Conservation (phyloP, 768 basidiomycete species). For the Nidularia pulvinata region DNA sequence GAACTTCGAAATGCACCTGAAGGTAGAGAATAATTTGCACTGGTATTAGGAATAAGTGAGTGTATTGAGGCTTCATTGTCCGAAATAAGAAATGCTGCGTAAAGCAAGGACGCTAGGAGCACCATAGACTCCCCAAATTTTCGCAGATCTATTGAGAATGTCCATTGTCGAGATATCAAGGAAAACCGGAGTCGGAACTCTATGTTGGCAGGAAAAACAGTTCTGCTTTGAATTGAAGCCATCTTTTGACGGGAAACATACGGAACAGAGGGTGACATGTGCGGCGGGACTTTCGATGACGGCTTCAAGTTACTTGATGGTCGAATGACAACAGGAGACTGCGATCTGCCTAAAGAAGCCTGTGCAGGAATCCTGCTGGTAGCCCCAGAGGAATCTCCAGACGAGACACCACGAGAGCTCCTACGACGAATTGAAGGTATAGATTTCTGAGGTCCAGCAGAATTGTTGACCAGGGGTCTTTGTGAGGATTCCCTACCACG, state of each 20-base stretch:
- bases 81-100: conserved; percentile 49
- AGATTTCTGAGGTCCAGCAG: too few relatives aligned
- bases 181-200: conserved; percentile 44
- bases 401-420: conserved; percentile 32
- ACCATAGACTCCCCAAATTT: conserved; percentile 64
- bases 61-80: conserved; percentile 24
- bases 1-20: conserved; percentile 36
- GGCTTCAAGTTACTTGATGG: conserved; percentile 28
- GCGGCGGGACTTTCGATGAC: conserved; percentile 20
- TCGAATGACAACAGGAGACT: conserved; percentile 54
- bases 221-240: conserved; percentile 14
- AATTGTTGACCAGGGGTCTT: too few relatives aligned
- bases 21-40: conserved; percentile 43
- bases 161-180: conserved; percentile 33
- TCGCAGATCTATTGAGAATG: conserved; percentile 60
- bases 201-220: conserved; percentile 48
- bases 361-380: conserved; percentile 21
- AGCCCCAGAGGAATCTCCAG: conserved; percentile 34
- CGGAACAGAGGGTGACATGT: conserved; percentile 41
- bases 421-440: conserved; percentile 13
- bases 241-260: conserved; percentile 41
- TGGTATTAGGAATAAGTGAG: conserved; percentile 12
- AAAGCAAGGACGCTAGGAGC: conserved; percentile 62
- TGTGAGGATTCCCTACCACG: conserved; percentile 41
- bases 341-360: conserved; percentile 65